These are phyloP conservation scores for Berkeleyomyces basicola DNA, from an alignment of 2,329 filamentous ascomycete genomes.

Conservation along the genomic window DNA sequence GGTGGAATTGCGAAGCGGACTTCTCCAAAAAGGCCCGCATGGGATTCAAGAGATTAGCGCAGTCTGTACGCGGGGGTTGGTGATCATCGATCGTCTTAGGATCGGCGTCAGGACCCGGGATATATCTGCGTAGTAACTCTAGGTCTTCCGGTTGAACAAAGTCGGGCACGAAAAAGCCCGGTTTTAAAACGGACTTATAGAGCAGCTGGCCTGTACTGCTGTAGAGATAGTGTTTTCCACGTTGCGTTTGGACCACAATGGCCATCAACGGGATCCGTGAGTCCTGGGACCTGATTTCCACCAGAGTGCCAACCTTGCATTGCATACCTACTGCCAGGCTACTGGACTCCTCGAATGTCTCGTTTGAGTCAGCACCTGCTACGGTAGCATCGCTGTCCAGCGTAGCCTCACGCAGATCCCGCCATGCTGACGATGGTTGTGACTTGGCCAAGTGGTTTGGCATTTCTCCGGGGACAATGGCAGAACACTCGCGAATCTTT, in stretches of 20 bases:
- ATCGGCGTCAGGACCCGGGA: slow-evolving; percentile 13
- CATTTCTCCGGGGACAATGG: slow-evolving; percentile 1
- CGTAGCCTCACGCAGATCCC: slow-evolving; percentile 7
- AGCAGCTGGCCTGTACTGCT: slow-evolving; percentile 34
- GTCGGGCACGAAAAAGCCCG: slow-evolving; percentile 32
- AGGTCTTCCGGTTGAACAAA: slow-evolving; percentile 30
- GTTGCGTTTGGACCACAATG: slow-evolving; percentile 35
- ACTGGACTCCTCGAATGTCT: background rate
- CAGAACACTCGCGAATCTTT: background rate
- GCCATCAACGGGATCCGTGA: slow-evolving; percentile 32
- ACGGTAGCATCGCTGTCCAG: background rate
- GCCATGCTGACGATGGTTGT: slow-evolving; percentile 5
- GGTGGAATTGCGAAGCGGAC: slow-evolving; percentile 30
- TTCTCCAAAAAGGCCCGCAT: slow-evolving; percentile 30
- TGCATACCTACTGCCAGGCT: background rate
- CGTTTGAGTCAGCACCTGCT: background rate
- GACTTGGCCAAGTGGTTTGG: slow-evolving; percentile 6
- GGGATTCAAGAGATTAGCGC: slow-evolving; percentile 27
- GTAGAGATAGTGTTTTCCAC: slow-evolving; percentile 37
- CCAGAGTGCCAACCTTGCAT: slow-evolving; percentile 8
- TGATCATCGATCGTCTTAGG: slow-evolving; percentile 14
- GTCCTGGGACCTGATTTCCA: slow-evolving; percentile 20
- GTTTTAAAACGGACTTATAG: slow-evolving; percentile 25
- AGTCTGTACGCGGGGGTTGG: slow-evolving; percentile 29
- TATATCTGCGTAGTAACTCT: slow-evolving; percentile 18